Evolutionary conservation across 768 basidiomycete species (phyloP).

Genomic region (Lentinus brumalis): DNA sequence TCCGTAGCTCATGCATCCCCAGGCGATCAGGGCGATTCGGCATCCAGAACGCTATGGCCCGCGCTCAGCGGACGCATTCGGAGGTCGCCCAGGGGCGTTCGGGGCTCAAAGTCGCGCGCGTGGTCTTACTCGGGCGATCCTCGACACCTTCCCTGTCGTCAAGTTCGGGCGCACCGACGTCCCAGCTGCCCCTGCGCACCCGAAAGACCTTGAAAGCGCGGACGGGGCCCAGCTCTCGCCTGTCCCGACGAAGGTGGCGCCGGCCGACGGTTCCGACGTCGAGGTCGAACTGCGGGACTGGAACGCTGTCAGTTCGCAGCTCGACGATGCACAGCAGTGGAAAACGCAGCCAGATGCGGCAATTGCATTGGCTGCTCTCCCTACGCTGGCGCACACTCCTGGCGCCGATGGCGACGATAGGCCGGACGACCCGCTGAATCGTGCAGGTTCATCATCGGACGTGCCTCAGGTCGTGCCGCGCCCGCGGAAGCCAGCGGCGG

Average conservation of each 20-base stretch:
- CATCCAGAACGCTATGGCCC: slow-evolving; percentile 94
- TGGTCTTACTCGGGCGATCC: slow-evolving; percentile 89
- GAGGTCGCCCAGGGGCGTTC: slow-evolving; percentile 31
- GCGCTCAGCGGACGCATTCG: slow-evolving; percentile 41
- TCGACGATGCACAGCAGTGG: background rate
- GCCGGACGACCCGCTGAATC: slow-evolving; percentile 1
- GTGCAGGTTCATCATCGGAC: slow-evolving; percentile 11
- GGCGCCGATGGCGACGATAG: background rate
- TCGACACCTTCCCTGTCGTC: slow-evolving; percentile 94
- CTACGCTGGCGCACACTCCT: slow-evolving; percentile 1
- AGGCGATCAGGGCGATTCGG: slow-evolving; percentile 81
- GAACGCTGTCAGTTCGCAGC: slow-evolving; percentile 1
- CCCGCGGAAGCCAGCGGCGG: slow-evolving; percentile 19
- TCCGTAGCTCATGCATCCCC: background rate
- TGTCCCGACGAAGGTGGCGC: background rate
- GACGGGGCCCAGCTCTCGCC: slow-evolving; percentile 1
- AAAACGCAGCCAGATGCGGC: background rate
- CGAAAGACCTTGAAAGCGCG: slow-evolving; percentile 37
- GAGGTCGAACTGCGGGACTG: slow-evolving; percentile 13
- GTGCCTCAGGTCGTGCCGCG: slow-evolving; percentile 11
- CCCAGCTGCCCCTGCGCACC: slow-evolving; percentile 4
- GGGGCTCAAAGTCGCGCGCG: slow-evolving; percentile 66
- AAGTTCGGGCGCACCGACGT: slow-evolving; percentile 60
- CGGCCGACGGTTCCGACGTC: background rate
- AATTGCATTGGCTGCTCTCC: background rate